A percentile compares a stretch with the other conserved stretches of the same genome.
phyloP scores from a whole-genome alignment of 805 yeast species.

The Scheffersomyces coipomensis region DNA sequence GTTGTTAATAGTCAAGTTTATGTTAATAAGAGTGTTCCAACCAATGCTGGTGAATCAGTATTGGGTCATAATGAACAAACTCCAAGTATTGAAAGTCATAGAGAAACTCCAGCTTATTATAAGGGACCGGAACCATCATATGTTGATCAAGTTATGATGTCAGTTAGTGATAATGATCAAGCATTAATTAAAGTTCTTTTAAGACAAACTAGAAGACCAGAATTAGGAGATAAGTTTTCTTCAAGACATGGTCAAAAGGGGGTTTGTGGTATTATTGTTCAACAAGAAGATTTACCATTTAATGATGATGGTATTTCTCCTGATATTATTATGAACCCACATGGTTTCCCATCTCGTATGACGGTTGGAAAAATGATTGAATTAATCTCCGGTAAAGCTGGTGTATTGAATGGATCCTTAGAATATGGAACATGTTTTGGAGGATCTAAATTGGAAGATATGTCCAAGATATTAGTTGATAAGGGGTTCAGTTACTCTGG shows the following conservation, averaged over 20 bases:
- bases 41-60: constrained; percentile 71
- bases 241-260: constrained; percentile 99
- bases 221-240: constrained; percentile 94
- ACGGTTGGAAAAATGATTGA: constrained; percentile 99
- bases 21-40: constrained; percentile 90
- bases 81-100: constrained; percentile 55
- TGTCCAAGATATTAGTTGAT: constrained; percentile 86
- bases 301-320: constrained; percentile 90
- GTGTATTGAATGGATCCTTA: constrained; percentile 85
- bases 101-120: constrained; percentile 89
- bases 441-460: constrained; percentile 93
- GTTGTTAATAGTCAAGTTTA: constrained; percentile 92
- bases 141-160: constrained; percentile 96
- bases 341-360: constrained; percentile 99
- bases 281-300: constrained; percentile 96
- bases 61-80: constrained; percentile 35
- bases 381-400: constrained; percentile 94
- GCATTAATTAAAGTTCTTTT: constrained; percentile 88
- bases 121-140: constrained; percentile 95
- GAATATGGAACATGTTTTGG: constrained; percentile 99
- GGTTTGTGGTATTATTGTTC: constrained; percentile 97
- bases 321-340: constrained; percentile 98
- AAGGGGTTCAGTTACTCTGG: constrained; percentile 94
- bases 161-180: constrained; percentile 92
- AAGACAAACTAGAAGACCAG: constrained; percentile 96